These are phyloP conservation scores for Ganoderma lucidum DNA, from an alignment of 1,284 basidiomycete species.

Conservation along the genomic window DNA sequence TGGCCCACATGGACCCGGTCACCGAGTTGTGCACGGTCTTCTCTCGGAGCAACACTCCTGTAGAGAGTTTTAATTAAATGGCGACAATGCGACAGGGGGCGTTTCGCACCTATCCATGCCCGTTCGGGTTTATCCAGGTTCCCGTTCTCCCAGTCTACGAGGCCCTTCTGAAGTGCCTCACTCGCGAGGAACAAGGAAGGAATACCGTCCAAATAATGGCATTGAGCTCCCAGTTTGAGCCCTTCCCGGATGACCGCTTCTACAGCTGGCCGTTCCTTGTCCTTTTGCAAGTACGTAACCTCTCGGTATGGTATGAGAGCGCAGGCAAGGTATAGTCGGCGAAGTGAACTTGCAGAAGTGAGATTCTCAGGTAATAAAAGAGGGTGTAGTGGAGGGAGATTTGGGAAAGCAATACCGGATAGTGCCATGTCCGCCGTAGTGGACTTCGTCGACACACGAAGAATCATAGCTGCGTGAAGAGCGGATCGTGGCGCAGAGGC, in stretches of 20 bases:
- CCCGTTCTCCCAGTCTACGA: conserved; percentile 45
- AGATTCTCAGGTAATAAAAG: conserved; percentile 50
- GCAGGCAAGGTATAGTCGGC: conserved; percentile 79
- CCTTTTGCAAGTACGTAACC: conserved; percentile 71
- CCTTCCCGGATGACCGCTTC: conserved; percentile 84
- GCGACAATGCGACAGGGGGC: not conserved
- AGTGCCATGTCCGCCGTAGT: conserved; percentile 28
- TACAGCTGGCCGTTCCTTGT: conserved; percentile 62
- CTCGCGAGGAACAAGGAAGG: conserved; percentile 73
- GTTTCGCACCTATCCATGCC: conserved; percentile 63
- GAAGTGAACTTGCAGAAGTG: conserved; percentile 51
- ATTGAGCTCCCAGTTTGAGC: conserved; percentile 84
- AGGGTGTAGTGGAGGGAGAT: conserved; percentile 56
- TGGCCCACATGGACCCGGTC: conserved; percentile 75
- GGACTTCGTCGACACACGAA: conserved; percentile 57
- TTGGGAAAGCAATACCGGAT: conserved; percentile 24
- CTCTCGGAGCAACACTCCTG: conserved; percentile 75
- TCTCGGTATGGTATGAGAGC: conserved; percentile 71
- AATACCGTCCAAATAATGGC: conserved; percentile 80
- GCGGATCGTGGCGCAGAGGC: conserved; percentile 49
- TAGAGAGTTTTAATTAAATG: not conserved
- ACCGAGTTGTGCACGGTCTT: conserved; percentile 68
- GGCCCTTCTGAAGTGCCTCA: conserved; percentile 49
- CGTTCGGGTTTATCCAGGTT: conserved; percentile 48
- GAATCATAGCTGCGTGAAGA: conserved; percentile 66